A percentile compares a stretch with the other conserved stretches of the same genome.
Evolutionary conservation across 352 stramenopile species (phyloP).

Genomic region (Phytophthora crassamura): DNA sequence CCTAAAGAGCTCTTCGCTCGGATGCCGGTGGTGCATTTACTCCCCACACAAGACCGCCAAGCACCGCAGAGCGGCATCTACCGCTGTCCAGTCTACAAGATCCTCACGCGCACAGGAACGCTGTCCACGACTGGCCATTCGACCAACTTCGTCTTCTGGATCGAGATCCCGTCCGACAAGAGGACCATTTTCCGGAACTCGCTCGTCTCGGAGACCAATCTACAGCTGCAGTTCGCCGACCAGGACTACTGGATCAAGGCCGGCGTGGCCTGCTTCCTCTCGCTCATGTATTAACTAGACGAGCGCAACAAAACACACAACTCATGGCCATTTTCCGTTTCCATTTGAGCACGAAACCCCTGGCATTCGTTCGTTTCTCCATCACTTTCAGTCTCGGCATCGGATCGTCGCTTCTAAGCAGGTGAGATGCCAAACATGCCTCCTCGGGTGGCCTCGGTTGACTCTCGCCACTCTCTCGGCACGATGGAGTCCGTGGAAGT

Average conservation of each 20-base stretch:
- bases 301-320: background rate
- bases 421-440: background rate
- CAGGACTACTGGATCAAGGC: slow-evolving; percentile 97
- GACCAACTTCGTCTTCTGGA: slow-evolving; percentile 98
- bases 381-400: too few species aligned
- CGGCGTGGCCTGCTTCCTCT: slow-evolving; percentile 94
- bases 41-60: slow-evolving; percentile 83
- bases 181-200: slow-evolving; percentile 83
- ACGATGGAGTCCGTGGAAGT: slow-evolving; percentile 11
- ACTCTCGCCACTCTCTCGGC: background rate
- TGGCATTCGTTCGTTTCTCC: too few species aligned
- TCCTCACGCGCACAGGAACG: slow-evolving; percentile 92
- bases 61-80: slow-evolving; percentile 89
- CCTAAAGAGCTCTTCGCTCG: slow-evolving; percentile 94
- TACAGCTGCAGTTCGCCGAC: slow-evolving; percentile 91
- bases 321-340: background rate
- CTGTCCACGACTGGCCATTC: slow-evolving; percentile 96
- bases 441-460: background rate
- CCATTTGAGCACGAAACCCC: background rate
- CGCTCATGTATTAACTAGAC: slow-evolving; percentile 86
- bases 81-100: slow-evolving; percentile 96
- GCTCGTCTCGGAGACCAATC: slow-evolving; percentile 94
- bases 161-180: slow-evolving; percentile 92
- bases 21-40: slow-evolving; percentile 91
- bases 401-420: too few species aligned